A percentile compares a stretch with the other conserved stretches of the same genome.
Evolutionary conservation across 768 basidiomycete genomes (phyloP).

Genomic region (Termitomyces bulborhizus): DNA sequence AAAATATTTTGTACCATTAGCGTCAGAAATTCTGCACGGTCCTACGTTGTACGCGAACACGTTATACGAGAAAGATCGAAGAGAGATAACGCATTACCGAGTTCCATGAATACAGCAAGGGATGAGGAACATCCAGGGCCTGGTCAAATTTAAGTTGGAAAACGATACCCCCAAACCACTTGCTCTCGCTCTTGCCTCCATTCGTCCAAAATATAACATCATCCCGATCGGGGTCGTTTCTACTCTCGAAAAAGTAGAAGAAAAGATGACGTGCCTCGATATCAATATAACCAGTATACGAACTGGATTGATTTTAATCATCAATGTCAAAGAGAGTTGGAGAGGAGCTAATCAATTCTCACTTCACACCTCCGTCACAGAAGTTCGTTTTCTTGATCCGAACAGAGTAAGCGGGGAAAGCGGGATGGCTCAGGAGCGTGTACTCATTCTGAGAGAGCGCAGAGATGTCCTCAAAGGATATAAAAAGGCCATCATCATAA

Average conservation of each 20-base stretch:
- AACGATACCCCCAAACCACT: background rate
- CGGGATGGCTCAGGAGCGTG: constrained; percentile 36
- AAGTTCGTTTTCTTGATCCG: constrained; percentile 56
- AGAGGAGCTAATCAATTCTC: background rate
- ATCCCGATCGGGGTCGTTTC: constrained; percentile 52
- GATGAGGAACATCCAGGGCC: constrained; percentile 40
- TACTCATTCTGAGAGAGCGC: constrained; percentile 27
- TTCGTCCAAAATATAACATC: constrained; percentile 57
- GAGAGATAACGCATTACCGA: constrained; percentile 31
- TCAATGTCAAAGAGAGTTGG: background rate
- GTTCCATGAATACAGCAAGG: constrained; percentile 68
- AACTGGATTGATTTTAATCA: constrained; percentile 20
- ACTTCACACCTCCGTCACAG: constrained; percentile 54
- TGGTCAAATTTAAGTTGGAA: background rate
- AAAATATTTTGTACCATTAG: constrained; percentile 45
- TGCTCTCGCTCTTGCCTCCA: constrained; percentile 26
- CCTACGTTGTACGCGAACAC: too few species aligned
- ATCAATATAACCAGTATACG: constrained; percentile 66
- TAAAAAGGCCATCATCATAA: constrained; percentile 27
- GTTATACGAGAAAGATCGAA: too few species aligned
- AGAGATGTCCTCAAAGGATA: constrained; percentile 26
- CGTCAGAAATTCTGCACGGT: constrained; percentile 56
- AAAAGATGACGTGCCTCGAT: constrained; percentile 57
- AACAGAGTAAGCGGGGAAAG: constrained; percentile 45
- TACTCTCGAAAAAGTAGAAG: constrained; percentile 76